Base-by-base conservation (phyloP, 169 alveolate genomes). In the Cryptosporidium sp. region DNA sequence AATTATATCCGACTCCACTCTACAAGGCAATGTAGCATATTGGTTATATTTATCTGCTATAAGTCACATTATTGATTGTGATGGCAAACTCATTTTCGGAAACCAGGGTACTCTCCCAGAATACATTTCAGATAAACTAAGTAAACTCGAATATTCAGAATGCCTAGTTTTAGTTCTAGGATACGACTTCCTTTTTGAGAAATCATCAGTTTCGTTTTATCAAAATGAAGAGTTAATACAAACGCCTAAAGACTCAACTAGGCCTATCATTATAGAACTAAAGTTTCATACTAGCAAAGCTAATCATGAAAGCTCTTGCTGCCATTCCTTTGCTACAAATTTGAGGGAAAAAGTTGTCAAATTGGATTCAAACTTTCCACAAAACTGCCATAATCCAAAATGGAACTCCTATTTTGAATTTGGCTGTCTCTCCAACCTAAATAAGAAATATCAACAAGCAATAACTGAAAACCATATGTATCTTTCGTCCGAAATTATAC, bases 401-500 rank as follows among this genome's bases (percentile, higher is more conserved):
- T 80, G 89, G 89, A 67, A 80, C 68, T 29, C 75, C 8, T 43
- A 80, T 55, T 80, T 80, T 39, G 69, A 80, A 35, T n/a, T 35
- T 43, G 65, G 45, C 16, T 67, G 39, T 5, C 68, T 80, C 9
- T 41, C 18, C 16, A 80, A 80, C 70, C 35, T 62, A 0, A 65
- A 62, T 31, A 65, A 39, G 31, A 80, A 31, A 48, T 80, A 80
- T 41, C 80, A 80, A 80, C 26, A 59, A 16, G 65, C 51, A 3
- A 80, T 80, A 3, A 14, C 45, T 5, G 61, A 50, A 21, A 80
- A 65, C 52, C 35, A 80, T 26, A 31, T 65, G 7, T 23, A 80
- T 50, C 59, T 80, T 23, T 61, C 50, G 1, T 65, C 89, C 6
- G 73, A 65, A 41, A 80, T 62, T 14, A 80, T 80, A 12, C 65